Evolutionary conservation across 495 filamentous ascomycete genomes (phyloP).

Genomic region (Lophium mytilinum): DNA sequence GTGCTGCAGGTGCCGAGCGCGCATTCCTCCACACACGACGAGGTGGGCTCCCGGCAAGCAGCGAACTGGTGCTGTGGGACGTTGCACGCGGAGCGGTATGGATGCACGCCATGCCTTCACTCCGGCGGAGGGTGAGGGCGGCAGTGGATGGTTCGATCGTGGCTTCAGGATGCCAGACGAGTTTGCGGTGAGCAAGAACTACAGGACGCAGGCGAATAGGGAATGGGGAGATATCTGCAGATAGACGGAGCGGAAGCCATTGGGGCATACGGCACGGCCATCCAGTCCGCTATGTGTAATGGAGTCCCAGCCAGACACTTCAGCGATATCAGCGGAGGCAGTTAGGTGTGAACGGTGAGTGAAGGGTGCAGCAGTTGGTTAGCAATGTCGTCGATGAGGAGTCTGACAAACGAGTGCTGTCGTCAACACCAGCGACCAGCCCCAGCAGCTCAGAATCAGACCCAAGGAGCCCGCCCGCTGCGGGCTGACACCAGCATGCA

Average conservation of each 20-base stretch:
- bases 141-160: conserved; percentile 17
- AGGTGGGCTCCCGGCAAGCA: neutral
- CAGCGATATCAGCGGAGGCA: neutral
- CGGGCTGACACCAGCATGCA: neutral
- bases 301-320: neutral
- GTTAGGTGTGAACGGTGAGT: neutral
- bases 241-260: neutral
- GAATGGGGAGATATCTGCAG: neutral
- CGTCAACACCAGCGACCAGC: neutral
- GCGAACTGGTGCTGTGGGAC: conserved; percentile 14
- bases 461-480: neutral
- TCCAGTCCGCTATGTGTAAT: neutral
- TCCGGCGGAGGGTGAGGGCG: neutral
- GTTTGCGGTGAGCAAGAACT: neutral
- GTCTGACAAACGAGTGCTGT: neutral
- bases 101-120: neutral
- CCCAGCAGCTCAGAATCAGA: neutral
- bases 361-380: neutral
- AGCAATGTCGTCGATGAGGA: neutral
- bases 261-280: neutral
- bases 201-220: neutral
- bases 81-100: neutral
- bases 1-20: too few species aligned
- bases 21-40: too few species aligned
- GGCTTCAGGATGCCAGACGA: conserved; percentile 1